A percentile compares a stretch with the other conserved stretches of the same genome.
Evolutionary conservation across 2,329 filamentous ascomycete genomes (phyloP).

Genomic region (Shiraia bambusicola): DNA sequence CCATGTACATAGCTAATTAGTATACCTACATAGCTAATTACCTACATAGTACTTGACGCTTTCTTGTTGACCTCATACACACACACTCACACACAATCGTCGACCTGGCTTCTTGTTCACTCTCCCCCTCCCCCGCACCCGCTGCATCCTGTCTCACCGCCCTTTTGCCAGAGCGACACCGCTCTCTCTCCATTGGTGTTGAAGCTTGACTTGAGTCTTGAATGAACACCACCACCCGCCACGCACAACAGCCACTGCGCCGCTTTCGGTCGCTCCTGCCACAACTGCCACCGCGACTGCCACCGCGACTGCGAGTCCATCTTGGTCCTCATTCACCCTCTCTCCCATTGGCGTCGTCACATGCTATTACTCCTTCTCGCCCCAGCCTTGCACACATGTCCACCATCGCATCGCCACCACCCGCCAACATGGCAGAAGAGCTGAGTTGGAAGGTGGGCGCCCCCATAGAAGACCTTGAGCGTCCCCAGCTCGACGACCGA

Average conservation of each 20-base stretch:
- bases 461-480: constrained; percentile 69
- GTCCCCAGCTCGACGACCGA: constrained; percentile 80
- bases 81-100: no score
- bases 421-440: constrained; percentile 31
- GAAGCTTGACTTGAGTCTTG: no score
- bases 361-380: no score
- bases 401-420: constrained; percentile 6
- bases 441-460: constrained; percentile 28
- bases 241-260: constrained; percentile 11
- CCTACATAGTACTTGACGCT: no score
- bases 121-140: constrained; percentile 2
- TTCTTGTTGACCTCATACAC: no score
- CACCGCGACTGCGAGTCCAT: no score
- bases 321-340: no score
- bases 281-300: constrained; percentile 16
- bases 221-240: constrained; percentile 20
- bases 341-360: no score
- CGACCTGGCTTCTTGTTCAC: no score
- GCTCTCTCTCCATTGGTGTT: no score
- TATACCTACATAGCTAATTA: no score
- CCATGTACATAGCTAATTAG: no score
- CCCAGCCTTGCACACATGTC: constrained; percentile 11
- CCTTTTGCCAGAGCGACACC: constrained; percentile 12
- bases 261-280: constrained; percentile 10
- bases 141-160: constrained; percentile 21